Base-by-base conservation (phyloP, 495 filamentous ascomycete genomes). In the Chaetomium tenue region DNA sequence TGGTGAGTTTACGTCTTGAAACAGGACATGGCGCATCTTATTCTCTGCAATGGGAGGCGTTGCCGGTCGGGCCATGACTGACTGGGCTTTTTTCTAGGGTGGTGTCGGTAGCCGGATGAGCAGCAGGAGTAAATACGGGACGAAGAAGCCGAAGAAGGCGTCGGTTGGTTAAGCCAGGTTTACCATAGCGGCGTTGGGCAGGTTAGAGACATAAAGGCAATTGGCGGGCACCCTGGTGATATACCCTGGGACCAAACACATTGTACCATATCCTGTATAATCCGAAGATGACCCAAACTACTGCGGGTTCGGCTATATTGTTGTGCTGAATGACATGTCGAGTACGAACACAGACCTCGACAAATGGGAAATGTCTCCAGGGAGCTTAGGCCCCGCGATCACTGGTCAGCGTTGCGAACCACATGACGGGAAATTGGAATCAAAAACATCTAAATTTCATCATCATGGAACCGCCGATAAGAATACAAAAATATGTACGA, bases 51-150 rank as follows among this genome's bases (percentile, higher is more conserved):
- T n/a, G 20, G 48, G 50, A 23, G 25, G 20, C 5, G 13, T 11
- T 37, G 33, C 33, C 33, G 37, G 50, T 11, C 20, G 12, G 15
- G 42, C 16, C 33, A 64, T 60, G 63, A 69, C 65, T 71, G 54
- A 73, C 64, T n/a, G 6, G 20, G 11, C 46, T 40, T 66, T 64
- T 40, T 66, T 64, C 63, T 23, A 97, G 94, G 91, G 92, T 74
- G 95, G 95, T 80, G 95, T 99, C 67, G 86, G 83, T 18, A 93
- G 86, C 72, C 83, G 94, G 59, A 82, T 88, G 75, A 90, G 86
- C 3, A 90, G 89, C 74, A 84, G 94, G 71, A 96, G 91, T 62
- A 99, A 99, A 81, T 99, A 95, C 71, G 94, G 94, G 64, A 96
- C 95, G 16, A 99, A 99, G 87, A 98, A 96, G 79, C 93, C 94